These are phyloP conservation scores for Penicillium paxilli DNA, from an alignment of 495 filamentous ascomycete genomes.

Conservation along the genomic window DNA sequence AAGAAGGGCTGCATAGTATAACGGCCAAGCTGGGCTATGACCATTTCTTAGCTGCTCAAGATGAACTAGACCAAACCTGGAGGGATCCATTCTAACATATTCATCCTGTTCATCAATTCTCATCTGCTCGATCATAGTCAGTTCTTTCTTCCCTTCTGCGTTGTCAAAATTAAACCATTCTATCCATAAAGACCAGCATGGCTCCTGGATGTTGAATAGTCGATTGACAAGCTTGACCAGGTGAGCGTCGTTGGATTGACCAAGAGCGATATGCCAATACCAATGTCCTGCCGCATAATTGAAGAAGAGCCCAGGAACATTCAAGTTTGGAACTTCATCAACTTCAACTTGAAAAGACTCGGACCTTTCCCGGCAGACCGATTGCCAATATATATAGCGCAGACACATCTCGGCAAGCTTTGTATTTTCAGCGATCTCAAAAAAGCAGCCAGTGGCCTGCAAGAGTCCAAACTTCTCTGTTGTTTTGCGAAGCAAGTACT, in stretches of 20 bases:
- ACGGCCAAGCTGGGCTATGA: background rate
- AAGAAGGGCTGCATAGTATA: background rate
- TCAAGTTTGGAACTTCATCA: too few relatives aligned
- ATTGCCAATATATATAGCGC: background rate
- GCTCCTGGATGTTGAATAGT: background rate
- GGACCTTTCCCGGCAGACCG: background rate
- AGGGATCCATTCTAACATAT: too few relatives aligned
- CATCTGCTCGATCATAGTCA: too few relatives aligned
- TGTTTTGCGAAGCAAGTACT: constrained; percentile 1
- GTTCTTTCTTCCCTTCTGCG: background rate
- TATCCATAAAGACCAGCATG: background rate
- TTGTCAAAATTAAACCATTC: background rate
- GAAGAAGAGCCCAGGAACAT: background rate
- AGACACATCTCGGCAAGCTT: background rate
- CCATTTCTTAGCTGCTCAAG: too few relatives aligned
- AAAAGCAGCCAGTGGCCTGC: background rate
- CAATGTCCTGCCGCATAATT: background rate
- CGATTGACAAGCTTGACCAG: background rate
- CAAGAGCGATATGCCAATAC: background rate
- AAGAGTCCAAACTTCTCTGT: background rate
- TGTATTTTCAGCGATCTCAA: background rate
- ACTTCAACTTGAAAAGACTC: background rate
- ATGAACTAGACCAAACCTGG: too few relatives aligned
- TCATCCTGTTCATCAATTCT: background rate
- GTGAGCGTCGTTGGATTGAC: background rate